Evolutionary conservation across 371 early-diverging fungal species (phyloP).

Genomic region (Actinomortierella ambigua): DNA sequence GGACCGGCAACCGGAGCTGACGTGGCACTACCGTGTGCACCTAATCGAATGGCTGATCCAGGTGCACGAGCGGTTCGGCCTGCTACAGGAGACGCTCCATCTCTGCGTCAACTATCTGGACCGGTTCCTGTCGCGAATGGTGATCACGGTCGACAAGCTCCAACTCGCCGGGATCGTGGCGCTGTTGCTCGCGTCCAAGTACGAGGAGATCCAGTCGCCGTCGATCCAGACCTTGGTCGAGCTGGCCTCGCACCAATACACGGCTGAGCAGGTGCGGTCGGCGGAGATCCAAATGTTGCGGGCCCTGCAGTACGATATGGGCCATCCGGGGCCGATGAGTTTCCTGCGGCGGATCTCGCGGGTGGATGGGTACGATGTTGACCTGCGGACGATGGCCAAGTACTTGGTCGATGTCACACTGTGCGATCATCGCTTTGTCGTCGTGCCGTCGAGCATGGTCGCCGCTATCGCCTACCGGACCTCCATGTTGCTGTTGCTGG

Average conservation of each 20-base stretch:
- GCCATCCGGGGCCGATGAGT: conserved; percentile 75
- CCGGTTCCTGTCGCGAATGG: conserved; percentile 78
- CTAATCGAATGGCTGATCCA: conserved; percentile 81
- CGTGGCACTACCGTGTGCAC: conserved; percentile 82
- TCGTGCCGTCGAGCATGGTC: conserved; percentile 65
- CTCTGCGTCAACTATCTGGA: conserved; percentile 88
- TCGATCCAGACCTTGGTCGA: conserved; percentile 66
- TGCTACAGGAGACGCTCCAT: conserved; percentile 90
- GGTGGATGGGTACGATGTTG: conserved; percentile 79
- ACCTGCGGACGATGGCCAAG: conserved; percentile 82
- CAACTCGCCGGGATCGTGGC: conserved; percentile 89
- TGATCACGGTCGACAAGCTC: conserved; percentile 76
- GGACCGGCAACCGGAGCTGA: conserved; percentile 73
- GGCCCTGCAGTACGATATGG: conserved; percentile 72
- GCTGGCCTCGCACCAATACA: conserved; percentile 63
- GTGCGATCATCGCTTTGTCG: conserved; percentile 75
- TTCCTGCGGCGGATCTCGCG: conserved; percentile 82
- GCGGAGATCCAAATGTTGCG: conserved; percentile 78
- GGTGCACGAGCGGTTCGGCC: conserved; percentile 79
- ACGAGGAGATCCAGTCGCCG: conserved; percentile 85
- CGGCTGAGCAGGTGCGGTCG: conserved; percentile 64
- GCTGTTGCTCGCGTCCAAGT: conserved; percentile 87
- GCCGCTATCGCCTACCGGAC: conserved; percentile 78
- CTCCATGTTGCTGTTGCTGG: conserved; percentile 70
- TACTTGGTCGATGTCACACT: conserved; percentile 86